These are phyloP conservation scores for Chlorociboria aeruginascens DNA, from an alignment of 495 filamentous ascomycete genomes.

Conservation along the genomic window DNA sequence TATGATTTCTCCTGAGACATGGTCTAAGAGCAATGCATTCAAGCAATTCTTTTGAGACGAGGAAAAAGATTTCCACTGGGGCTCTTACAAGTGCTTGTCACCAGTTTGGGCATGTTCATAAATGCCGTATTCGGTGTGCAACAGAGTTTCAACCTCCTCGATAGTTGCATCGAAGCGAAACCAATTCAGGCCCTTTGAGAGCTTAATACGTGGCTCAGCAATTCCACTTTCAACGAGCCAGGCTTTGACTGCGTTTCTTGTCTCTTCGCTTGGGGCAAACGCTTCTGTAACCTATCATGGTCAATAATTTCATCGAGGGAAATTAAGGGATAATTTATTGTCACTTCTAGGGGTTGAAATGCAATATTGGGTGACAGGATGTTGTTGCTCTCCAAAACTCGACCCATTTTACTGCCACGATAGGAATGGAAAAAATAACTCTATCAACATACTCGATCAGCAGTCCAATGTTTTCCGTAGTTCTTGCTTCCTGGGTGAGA, in stretches of 20 bases:
- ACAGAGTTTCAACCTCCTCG: constrained; percentile 41
- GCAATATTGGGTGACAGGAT: no score
- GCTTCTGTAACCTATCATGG: constrained; percentile 3
- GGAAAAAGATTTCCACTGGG: no score
- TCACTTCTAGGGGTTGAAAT: neutral
- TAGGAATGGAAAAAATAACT: no score
- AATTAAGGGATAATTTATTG: neutral
- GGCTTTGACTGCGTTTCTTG: constrained; percentile 4
- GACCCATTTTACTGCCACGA: no score
- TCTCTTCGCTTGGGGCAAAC: constrained; percentile 3
- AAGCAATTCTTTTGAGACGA: no score
- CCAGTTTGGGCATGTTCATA: constrained; percentile 35
- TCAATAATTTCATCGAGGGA: neutral
- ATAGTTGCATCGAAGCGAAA: constrained; percentile 21
- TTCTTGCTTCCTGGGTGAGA: constrained; percentile 7
- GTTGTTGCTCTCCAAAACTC: no score
- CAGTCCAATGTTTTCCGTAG: constrained; percentile 12
- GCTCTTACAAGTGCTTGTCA: constrained; percentile 21
- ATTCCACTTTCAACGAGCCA: constrained; percentile 9
- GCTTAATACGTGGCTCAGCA: neutral
- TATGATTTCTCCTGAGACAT: no score
- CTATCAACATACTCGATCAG: constrained; percentile 1
- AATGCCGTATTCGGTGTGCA: constrained; percentile 45
- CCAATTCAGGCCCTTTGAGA: constrained; percentile 5
- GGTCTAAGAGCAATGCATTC: no score